Conservation (phyloP, 306 rosid species). For the Prunus mira region DNA sequence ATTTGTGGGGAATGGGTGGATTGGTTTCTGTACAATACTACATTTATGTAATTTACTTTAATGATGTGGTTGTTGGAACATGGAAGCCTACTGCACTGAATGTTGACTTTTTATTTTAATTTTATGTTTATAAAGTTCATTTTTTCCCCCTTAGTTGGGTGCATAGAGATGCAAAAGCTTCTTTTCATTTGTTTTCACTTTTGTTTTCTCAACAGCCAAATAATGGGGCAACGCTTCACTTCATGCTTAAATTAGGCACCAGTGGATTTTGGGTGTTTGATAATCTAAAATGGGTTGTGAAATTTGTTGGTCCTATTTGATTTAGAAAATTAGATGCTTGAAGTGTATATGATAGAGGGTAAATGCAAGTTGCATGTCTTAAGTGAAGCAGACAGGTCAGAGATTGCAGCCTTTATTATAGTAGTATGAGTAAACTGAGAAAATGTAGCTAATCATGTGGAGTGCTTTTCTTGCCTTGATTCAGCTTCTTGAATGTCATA, state of each 20-base stretch:
- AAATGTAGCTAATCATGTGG: neutral
- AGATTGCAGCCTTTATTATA: neutral
- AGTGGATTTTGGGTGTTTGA: slow-evolving; percentile 18
- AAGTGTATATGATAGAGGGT: neutral
- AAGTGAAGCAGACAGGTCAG: neutral
- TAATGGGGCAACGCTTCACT: neutral
- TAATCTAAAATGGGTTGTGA: slow-evolving; percentile 12
- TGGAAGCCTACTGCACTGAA: neutral
- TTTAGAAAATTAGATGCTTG: slow-evolving; percentile 11
- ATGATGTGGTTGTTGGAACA: neutral
- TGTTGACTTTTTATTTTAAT: neutral
- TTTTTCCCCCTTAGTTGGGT: neutral
- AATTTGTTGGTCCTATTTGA: slow-evolving; percentile 6
- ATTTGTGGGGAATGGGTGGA: slow-evolving; percentile 15
- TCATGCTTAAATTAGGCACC: slow-evolving; percentile 18
- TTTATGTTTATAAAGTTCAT: neutral
- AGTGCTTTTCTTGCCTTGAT: neutral
- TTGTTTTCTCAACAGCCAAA: neutral
- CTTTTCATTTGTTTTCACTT: neutral
- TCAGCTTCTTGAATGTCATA: neutral
- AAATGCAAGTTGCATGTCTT: neutral
- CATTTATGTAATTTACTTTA: slow-evolving; percentile 15
- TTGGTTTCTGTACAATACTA: neutral
- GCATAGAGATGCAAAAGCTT: neutral
- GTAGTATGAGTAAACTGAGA: neutral